Evolutionary conservation across 139 green algal species (phyloP).

Genomic region (Diplosphaera chodatii): DNA sequence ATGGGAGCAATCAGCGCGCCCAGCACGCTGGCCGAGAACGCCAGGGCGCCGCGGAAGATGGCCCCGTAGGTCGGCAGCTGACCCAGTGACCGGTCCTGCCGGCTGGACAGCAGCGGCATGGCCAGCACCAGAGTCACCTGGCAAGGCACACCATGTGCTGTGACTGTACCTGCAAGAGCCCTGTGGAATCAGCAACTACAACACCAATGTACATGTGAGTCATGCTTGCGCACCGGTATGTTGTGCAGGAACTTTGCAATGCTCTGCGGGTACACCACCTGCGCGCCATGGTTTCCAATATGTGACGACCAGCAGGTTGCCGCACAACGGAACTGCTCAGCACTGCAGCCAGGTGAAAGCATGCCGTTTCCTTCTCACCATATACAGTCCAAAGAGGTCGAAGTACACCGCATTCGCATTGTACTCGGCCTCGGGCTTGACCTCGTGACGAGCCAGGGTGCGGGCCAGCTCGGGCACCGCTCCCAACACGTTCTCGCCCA

Average conservation of each 20-base stretch:
- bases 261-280: constrained; percentile 30
- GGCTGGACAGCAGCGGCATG: constrained; percentile 2
- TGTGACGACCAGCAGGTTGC: no score
- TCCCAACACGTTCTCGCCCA: constrained; percentile 45
- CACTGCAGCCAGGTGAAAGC: no score
- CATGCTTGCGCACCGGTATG: constrained; percentile 28
- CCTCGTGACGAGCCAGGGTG: constrained; percentile 14
- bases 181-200: no score
- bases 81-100: no score
- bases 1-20: not conserved
- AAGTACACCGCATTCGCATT: constrained; percentile 17
- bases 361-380: constrained; percentile 15
- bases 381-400: constrained; percentile 22
- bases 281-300: no score
- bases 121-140: constrained; percentile 5
- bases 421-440: constrained; percentile 1
- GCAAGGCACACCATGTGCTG: not conserved
- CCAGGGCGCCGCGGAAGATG: not conserved
- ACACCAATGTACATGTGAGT: no score
- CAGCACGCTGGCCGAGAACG: not conserved
- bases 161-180: no score
- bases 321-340: no score
- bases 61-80: not conserved
- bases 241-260: constrained; percentile 20
- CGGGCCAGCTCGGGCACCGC: constrained; percentile 22